Percentiles rank a stretch among this genome's conserved stretches.
phyloP scores from a whole-genome alignment of 192 early-diverging fungal species.

The Backusella psychrophila region DNA sequence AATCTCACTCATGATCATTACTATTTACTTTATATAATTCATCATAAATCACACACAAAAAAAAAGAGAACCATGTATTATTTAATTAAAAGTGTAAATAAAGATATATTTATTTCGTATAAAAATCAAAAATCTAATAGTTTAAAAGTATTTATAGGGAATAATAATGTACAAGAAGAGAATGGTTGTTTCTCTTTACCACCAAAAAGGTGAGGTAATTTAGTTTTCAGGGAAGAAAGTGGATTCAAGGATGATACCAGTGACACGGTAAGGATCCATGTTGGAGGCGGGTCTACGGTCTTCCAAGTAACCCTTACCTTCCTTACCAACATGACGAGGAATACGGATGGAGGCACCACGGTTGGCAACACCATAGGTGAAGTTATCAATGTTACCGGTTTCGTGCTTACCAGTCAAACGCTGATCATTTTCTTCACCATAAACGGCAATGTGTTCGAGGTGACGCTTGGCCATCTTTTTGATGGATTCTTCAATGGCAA shows the following conservation, averaged over 20 bases:
- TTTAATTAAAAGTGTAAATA: constrained; percentile 3
- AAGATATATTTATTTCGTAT: background rate
- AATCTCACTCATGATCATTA: background rate
- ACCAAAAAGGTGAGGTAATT: background rate
- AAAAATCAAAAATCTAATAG: background rate
- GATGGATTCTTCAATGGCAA: constrained; percentile 50
- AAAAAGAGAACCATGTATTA: background rate
- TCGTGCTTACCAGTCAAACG: constrained; percentile 53
- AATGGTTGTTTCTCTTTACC: background rate
- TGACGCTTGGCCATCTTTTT: constrained; percentile 46
- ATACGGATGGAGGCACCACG: constrained; percentile 59
- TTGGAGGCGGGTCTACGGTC: constrained; percentile 56
- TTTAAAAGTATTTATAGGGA: constrained; percentile 3
- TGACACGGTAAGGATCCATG: constrained; percentile 57
- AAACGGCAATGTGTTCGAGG: constrained; percentile 51
- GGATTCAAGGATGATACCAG: constrained; percentile 48
- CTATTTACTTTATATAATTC: background rate
- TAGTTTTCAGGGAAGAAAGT: constrained; percentile 26
- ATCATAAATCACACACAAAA: background rate
- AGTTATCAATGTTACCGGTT: constrained; percentile 51
- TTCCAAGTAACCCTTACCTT: constrained; percentile 56
- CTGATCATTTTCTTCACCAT: constrained; percentile 57
- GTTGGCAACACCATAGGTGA: constrained; percentile 54
- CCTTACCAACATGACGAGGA: constrained; percentile 50
- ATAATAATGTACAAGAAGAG: constrained; percentile 8